These are phyloP conservation scores for Hypoxylon lienhwacheense DNA, from an alignment of 495 filamentous ascomycete species.

Conservation along the genomic window DNA sequence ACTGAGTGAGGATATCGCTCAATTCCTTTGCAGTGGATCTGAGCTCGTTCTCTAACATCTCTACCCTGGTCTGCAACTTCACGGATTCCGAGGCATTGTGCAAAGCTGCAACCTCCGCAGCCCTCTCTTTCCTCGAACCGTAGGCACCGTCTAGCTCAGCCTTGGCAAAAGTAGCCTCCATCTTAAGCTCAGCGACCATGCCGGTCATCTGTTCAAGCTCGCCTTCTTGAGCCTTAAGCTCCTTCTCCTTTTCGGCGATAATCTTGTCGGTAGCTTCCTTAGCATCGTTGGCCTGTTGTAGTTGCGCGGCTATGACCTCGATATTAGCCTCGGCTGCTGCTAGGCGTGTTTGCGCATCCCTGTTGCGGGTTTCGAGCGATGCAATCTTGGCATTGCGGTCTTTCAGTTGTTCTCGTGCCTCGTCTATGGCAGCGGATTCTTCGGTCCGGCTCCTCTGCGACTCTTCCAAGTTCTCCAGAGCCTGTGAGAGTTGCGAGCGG, in stretches of 20 bases:
- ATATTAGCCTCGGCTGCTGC: slow-evolving; percentile 40
- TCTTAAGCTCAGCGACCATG: slow-evolving; percentile 83
- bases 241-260: slow-evolving; percentile 45
- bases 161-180: slow-evolving; percentile 86
- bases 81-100: slow-evolving; percentile 67
- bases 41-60: slow-evolving; percentile 76
- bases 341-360: slow-evolving; percentile 45
- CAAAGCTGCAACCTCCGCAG: slow-evolving; percentile 71
- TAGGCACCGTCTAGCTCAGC: slow-evolving; percentile 96
- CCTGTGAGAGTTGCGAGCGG: slow-evolving; percentile 50
- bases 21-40: slow-evolving; percentile 80
- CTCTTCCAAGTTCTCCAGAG: slow-evolving; percentile 57
- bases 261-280: slow-evolving; percentile 40
- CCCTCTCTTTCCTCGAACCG: slow-evolving; percentile 73
- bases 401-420: slow-evolving; percentile 52
- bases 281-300: slow-evolving; percentile 42
- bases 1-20: slow-evolving; percentile 82
- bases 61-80: slow-evolving; percentile 61
- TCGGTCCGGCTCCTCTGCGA: slow-evolving; percentile 42
- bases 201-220: slow-evolving; percentile 76
- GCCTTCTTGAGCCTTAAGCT: slow-evolving; percentile 56
- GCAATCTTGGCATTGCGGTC: slow-evolving; percentile 52
- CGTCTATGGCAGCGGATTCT: slow-evolving; percentile 42
- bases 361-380: slow-evolving; percentile 49
- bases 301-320: slow-evolving; percentile 39